phyloP scores from a whole-genome alignment of 345 rosid species.

The Salix exigua region DNA sequence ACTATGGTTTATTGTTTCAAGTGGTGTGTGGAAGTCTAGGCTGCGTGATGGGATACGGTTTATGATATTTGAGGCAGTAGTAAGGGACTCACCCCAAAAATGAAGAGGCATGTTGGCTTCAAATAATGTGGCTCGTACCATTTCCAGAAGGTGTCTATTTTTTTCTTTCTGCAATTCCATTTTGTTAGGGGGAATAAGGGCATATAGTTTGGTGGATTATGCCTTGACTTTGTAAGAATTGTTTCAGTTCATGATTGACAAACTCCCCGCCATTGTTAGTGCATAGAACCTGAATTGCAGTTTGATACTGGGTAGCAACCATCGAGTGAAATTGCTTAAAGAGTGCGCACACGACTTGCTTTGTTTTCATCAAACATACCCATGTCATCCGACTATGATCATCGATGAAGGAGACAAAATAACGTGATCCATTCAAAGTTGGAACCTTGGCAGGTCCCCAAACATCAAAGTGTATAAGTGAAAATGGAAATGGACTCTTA shows the following conservation, averaged over 20 bases:
- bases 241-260: neutral
- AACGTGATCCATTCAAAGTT: neutral
- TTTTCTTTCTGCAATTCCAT: neutral
- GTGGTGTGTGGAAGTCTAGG: neutral
- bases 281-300: neutral
- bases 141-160: neutral
- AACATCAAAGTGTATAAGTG: neutral
- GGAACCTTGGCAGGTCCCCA: neutral
- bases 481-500: neutral
- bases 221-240: neutral
- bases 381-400: neutral
- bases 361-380: neutral
- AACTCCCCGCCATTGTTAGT: neutral
- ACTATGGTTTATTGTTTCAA: neutral
- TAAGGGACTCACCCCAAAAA: neutral
- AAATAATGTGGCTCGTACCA: neutral
- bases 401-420: neutral
- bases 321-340: neutral
- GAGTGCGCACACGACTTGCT: neutral
- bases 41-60: neutral
- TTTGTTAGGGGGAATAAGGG: neutral
- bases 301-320: neutral
- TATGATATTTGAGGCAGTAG: neutral
- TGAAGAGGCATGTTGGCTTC: neutral
- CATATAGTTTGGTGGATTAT: neutral